Percentiles rank a stretch among this genome's conserved stretches.
phyloP scores from a whole-genome alignment of 192 early-diverging fungal genomes.

The Spizellomyces sp. region DNA sequence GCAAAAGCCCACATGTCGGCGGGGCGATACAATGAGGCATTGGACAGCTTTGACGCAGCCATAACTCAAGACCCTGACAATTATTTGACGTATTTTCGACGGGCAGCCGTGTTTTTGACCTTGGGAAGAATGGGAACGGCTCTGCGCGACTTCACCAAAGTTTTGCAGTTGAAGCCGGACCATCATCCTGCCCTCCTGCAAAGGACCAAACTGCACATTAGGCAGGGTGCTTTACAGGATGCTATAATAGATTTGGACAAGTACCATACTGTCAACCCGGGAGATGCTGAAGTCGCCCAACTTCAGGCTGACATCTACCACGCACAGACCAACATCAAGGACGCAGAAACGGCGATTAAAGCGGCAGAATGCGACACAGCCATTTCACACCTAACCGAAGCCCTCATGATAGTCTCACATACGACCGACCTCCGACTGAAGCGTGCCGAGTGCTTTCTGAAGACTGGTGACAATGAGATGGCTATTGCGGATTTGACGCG shows the following conservation, averaged over 20 bases:
- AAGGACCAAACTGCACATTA: constrained; percentile 68
- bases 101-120: constrained; percentile 80
- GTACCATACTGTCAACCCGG: constrained; percentile 35
- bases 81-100: constrained; percentile 85
- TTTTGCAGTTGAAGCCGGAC: constrained; percentile 77
- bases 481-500: constrained; percentile 80
- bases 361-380: constrained; percentile 44
- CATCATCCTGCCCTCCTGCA: constrained; percentile 80
- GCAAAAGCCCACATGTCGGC: constrained; percentile 40
- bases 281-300: constrained; percentile 40
- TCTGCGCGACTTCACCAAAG: constrained; percentile 78
- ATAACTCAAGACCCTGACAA: constrained; percentile 75
- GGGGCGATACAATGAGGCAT: constrained; percentile 57
- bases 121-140: constrained; percentile 74
- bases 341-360: constrained; percentile 42
- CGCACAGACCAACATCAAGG: constrained; percentile 41
- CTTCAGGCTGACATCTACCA: constrained; percentile 42
- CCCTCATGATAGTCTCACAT: constrained; percentile 28
- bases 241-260: constrained; percentile 65
- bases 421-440: constrained; percentile 56
- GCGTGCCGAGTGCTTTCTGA: constrained; percentile 75
- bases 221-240: constrained; percentile 65
- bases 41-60: constrained; percentile 65
- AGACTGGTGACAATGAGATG: constrained; percentile 76
- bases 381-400: constrained; percentile 32